Base-by-base conservation (phyloP, 1,139 yeast genomes). In the Pichia cactophila region DNA sequence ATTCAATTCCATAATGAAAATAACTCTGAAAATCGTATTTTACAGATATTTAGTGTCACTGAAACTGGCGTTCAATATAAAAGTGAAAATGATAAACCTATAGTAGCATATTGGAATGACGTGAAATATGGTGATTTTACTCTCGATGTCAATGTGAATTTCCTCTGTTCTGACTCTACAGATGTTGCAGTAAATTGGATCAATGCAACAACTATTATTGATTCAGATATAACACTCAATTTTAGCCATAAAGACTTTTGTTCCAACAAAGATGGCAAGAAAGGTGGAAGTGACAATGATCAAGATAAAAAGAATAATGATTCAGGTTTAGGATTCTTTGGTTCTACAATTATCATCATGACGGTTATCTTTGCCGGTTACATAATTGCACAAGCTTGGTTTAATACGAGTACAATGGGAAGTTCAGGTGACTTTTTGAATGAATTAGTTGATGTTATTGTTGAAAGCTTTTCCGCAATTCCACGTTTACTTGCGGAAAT, bases 361-460 rank as follows among this genome's bases (percentile, higher is more conserved):
- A 81, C 86, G 12, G 68, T 89, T 43, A 78, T 79, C 53, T 74
- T 86, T 57, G 80, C 90, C 50, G 78, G 78, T 48, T 88, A 86
- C 63, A 78, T 88, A 39, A 75, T 85, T 50, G 86, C 85, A 23
- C 85, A 86, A 17, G 90, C 95, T 0, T 88, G 94, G 85, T 75
- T 85, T 62, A 87, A 78, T 59, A 74, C 72, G 56, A 75, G 73
- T 58, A 77, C 80, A 33, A 74, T 77, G 57, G 72, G 67, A 3
- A 57, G 56, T n/a, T 55, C 62, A 4, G 59, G 60, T 40, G 69
- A 65, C 46, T 64, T 64, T 44, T 44, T 63, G 31, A 63, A 78
- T 55, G 97, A 90, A 61, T 81, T 89, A 49, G 74, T 86, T 42
- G 95, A 86, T 57, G 78, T 85, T 45, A 71, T 81, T 45, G 68